A percentile compares a stretch with the other conserved stretches of the same genome.
Conservation (phyloP, 192 early-diverging fungal species). For the Gryganskiella cystojenkinii region DNA sequence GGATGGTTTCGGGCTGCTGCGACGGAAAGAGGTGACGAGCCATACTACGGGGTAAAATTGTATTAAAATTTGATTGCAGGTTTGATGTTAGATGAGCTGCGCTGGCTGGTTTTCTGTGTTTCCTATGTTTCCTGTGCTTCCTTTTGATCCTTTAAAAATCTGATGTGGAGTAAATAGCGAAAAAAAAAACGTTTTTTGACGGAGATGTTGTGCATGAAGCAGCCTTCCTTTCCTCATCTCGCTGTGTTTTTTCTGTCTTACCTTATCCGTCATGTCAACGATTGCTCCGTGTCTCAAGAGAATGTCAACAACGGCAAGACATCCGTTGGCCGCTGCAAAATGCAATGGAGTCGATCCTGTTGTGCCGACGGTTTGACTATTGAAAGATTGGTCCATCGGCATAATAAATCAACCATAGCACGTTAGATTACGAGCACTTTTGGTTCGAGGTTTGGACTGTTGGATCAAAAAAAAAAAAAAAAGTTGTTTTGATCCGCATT, state of each 20-base stretch:
- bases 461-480: neutral
- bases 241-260: neutral
- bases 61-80: neutral
- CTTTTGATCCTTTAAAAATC: too few species aligned
- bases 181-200: too few species aligned
- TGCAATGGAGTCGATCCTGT: slow-evolving; percentile 84
- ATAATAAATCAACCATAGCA: too few species aligned
- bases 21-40: slow-evolving; percentile 61
- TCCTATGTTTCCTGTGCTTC: neutral
- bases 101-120: neutral
- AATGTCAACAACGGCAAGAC: slow-evolving; percentile 65
- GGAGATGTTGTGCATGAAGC: too few species aligned
- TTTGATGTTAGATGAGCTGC: neutral
- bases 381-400: neutral
- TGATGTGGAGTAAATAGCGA: too few species aligned
- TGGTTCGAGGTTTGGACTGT: neutral
- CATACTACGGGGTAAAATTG: slow-evolving; percentile 46
- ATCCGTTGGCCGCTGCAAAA: slow-evolving; percentile 85
- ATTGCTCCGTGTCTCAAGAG: slow-evolving; percentile 71
- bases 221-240: too few species aligned
- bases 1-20: slow-evolving; percentile 63
- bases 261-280: slow-evolving; percentile 68
- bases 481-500: too few species aligned
- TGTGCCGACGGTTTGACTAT: slow-evolving; percentile 57
- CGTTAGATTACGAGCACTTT: too few species aligned